Conservation (phyloP, 2,329 filamentous ascomycete species). For the Talaromyces funiculosus region DNA sequence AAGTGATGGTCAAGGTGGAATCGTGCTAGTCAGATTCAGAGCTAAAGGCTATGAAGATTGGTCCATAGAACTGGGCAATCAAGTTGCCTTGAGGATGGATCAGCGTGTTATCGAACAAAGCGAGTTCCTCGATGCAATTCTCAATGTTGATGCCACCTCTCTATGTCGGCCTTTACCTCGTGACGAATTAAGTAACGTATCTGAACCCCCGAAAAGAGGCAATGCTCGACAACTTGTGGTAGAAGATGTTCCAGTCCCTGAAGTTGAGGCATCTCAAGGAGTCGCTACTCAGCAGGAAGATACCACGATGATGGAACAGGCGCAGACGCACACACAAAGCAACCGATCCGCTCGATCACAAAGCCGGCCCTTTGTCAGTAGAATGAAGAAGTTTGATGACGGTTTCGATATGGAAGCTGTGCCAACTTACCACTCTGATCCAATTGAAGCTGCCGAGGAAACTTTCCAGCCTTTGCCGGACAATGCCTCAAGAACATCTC, state of each 20-base stretch:
- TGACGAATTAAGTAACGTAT: slow-evolving; percentile 35
- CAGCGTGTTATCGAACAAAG: slow-evolving; percentile 82
- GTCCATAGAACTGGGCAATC: slow-evolving; percentile 63
- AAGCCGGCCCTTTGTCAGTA: slow-evolving; percentile 30
- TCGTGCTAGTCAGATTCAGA: slow-evolving; percentile 71
- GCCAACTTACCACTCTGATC: slow-evolving; percentile 30
- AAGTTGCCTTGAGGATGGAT: slow-evolving; percentile 66
- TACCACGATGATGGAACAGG: slow-evolving; percentile 9
- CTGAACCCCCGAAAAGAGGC: slow-evolving; percentile 28
- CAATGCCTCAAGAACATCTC: background rate
- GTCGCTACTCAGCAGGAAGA: slow-evolving; percentile 3
- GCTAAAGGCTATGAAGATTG: slow-evolving; percentile 58
- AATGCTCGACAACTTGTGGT: slow-evolving; percentile 11
- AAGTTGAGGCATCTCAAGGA: slow-evolving; percentile 12
- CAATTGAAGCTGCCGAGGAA: slow-evolving; percentile 17
- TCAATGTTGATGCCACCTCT: slow-evolving; percentile 68
- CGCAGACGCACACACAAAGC: slow-evolving; percentile 12
- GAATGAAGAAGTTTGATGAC: slow-evolving; percentile 70
- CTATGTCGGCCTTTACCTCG: slow-evolving; percentile 61
- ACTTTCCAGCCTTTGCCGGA: background rate
- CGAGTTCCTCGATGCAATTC: slow-evolving; percentile 84
- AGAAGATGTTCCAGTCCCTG: slow-evolving; percentile 11
- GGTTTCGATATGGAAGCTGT: slow-evolving; percentile 45
- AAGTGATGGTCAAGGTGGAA: slow-evolving; percentile 58
- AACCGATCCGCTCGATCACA: slow-evolving; percentile 21